Evolutionary conservation across 176 grass and related monocot species (phyloP).

Genomic region (Musa beccarii): DNA sequence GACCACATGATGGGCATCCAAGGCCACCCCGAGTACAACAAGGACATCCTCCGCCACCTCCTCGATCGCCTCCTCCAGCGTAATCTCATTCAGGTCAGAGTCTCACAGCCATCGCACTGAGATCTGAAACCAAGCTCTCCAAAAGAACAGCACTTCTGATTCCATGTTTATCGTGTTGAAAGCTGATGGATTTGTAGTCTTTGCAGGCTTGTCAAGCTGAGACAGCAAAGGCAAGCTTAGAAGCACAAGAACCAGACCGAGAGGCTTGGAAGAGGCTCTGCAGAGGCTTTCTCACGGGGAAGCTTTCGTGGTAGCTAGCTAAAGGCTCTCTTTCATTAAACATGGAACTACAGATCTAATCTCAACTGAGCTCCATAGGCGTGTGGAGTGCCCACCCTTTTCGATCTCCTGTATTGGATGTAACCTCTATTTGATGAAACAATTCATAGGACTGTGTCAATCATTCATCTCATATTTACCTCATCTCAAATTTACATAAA

Average conservation of each 20-base stretch:
- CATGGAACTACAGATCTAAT: background rate
- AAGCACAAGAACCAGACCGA: slow-evolving; percentile 26
- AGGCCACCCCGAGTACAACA: slow-evolving; percentile 59
- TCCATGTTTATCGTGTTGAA: background rate
- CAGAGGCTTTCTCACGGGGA: slow-evolving; percentile 36
- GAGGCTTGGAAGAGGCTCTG: slow-evolving; percentile 38
- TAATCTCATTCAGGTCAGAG: slow-evolving; percentile 23
- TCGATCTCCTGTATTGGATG: too few relatives aligned
- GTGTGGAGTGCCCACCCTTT: too few relatives aligned
- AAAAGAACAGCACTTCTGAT: background rate
- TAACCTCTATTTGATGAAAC: too few relatives aligned
- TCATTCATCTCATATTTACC: too few relatives aligned
- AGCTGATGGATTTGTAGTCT: background rate
- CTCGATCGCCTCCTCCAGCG: slow-evolving; percentile 29
- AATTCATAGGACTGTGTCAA: too few relatives aligned
- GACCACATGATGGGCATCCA: slow-evolving; percentile 48
- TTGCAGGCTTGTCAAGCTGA: slow-evolving; percentile 17
- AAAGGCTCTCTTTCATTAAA: background rate
- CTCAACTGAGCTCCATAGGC: too few relatives aligned
- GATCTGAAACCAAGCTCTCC: background rate
- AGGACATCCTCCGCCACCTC: slow-evolving; percentile 46
- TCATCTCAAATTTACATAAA: too few relatives aligned
- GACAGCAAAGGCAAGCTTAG: slow-evolving; percentile 24
- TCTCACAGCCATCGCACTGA: background rate
- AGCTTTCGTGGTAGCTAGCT: background rate